A percentile compares a stretch with the other conserved stretches of the same genome.
These are phyloP conservation scores for Naematelia encephala DNA, from an alignment of 768 basidiomycete genomes.

Conservation along the genomic window DNA sequence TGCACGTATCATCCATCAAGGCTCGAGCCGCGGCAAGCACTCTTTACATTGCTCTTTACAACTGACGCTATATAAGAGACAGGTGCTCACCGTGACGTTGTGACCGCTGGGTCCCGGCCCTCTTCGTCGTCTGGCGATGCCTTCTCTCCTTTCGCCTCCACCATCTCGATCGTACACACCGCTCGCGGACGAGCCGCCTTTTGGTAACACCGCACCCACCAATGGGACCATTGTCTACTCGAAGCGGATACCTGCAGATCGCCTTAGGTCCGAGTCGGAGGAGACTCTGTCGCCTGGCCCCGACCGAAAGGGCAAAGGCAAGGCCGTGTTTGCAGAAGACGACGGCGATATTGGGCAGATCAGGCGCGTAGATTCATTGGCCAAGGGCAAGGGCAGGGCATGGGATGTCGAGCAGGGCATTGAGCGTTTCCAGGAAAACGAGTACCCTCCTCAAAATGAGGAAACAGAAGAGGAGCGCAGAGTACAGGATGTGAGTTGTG, in stretches of 20 bases:
- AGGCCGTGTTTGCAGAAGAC: constrained; percentile 9
- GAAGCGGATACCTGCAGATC: constrained; percentile 18
- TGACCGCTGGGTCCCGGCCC: too few relatives aligned
- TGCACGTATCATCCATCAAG: too few relatives aligned
- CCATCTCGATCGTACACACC: constrained; percentile 27
- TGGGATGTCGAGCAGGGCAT: constrained; percentile 8
- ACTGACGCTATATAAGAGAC: too few relatives aligned
- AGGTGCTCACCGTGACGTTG: too few relatives aligned
- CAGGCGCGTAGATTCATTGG: background rate
- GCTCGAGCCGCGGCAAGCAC: too few relatives aligned
- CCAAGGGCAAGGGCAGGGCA: constrained; percentile 21
- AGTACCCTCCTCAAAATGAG: constrained; percentile 38
- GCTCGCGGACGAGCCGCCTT: constrained; percentile 33
- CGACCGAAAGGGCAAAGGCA: constrained; percentile 14
- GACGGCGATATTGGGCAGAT: background rate
- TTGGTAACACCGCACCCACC: constrained; percentile 26
- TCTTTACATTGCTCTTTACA: too few relatives aligned
- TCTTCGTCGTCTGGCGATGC: too few relatives aligned
- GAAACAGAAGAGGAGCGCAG: constrained; percentile 33
- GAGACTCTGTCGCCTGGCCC: constrained; percentile 19
- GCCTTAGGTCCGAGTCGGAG: constrained; percentile 22
- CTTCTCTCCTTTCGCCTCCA: constrained; percentile 16
- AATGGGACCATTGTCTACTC: constrained; percentile 33
- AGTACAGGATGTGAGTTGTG: constrained; percentile 32
- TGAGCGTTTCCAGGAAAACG: constrained; percentile 8